Conservation (phyloP, 106 monocot species). For the Gastrodia elata region DNA sequence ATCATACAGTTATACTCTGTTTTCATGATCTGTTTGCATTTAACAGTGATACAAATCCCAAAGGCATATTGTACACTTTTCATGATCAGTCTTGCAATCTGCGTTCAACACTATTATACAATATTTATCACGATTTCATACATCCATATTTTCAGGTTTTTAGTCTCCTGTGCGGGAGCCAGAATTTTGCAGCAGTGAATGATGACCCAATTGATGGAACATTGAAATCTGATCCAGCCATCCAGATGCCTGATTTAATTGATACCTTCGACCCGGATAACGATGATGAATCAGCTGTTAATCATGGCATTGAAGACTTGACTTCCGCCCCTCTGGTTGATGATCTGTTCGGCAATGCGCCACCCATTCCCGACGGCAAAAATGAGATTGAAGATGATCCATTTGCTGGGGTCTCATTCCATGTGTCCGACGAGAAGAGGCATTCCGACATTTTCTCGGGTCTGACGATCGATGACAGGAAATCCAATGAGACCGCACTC, state of each 20-base stretch:
- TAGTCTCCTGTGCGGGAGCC: slow-evolving; percentile 57
- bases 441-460: slow-evolving; percentile 72
- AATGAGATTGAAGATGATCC: slow-evolving; percentile 50
- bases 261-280: slow-evolving; percentile 59
- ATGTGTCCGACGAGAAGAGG: slow-evolving; percentile 37
- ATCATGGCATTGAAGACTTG: slow-evolving; percentile 14
- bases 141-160: slow-evolving; percentile 50
- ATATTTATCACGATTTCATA: slow-evolving; percentile 1
- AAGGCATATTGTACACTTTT: too few species aligned
- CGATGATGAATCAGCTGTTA: slow-evolving; percentile 21
- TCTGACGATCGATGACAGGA: slow-evolving; percentile 54
- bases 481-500: slow-evolving; percentile 1
- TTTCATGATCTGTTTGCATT: too few species aligned
- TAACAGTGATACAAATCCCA: too few species aligned
- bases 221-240: slow-evolving; percentile 18
- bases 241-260: slow-evolving; percentile 83
- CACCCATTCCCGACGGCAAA: slow-evolving; percentile 15
- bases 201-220: slow-evolving; percentile 32
- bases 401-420: slow-evolving; percentile 96
- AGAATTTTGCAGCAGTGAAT: slow-evolving; percentile 21
- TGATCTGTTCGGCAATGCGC: slow-evolving; percentile 55
- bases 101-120: too few species aligned
- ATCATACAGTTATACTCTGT: too few species aligned
- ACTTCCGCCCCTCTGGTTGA: slow-evolving; percentile 42
- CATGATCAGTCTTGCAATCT: too few species aligned